Evolutionary conservation across 192 early-diverging fungal genomes (phyloP).

Genomic region (Podila minutissima): DNA sequence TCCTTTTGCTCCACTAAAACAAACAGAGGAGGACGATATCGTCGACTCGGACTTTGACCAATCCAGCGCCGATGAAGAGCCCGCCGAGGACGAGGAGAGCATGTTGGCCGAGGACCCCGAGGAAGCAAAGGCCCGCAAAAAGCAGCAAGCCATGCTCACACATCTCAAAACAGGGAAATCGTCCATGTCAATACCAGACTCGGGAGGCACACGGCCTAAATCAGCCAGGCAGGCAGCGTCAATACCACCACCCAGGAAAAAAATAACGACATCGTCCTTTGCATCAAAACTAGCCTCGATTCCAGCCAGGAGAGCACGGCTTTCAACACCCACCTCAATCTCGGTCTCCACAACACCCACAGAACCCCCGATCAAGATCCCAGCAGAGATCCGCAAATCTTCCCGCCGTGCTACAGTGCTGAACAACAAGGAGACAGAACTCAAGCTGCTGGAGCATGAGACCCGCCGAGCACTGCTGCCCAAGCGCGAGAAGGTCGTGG

Average conservation of each 20-base stretch:
- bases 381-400: conserved; percentile 55
- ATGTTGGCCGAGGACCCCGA: conserved; percentile 46
- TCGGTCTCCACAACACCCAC: neutral
- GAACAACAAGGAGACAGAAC: conserved; percentile 59
- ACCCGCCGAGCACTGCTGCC: conserved; percentile 52
- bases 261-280: neutral
- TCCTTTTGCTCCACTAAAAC: neutral
- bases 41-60: conserved; percentile 68
- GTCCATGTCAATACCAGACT: conserved; percentile 7
- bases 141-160: conserved; percentile 40
- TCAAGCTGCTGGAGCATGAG: conserved; percentile 58
- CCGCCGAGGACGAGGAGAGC: conserved; percentile 49
- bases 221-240: conserved; percentile 11
- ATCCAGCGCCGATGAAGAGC: conserved; percentile 58
- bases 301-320: neutral
- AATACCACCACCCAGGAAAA: conserved; percentile 6
- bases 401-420: conserved; percentile 58
- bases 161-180: conserved; percentile 44
- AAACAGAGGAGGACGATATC: conserved; percentile 57
- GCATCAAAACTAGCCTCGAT: conserved; percentile 3
- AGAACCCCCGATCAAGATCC: conserved; percentile 21
- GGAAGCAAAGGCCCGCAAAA: conserved; percentile 40
- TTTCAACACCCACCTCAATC: conserved; percentile 15
- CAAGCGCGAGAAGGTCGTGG: conserved; percentile 53
- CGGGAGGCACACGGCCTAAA: conserved; percentile 13